Conservation (phyloP, 2,329 filamentous ascomycete genomes). For the Aspergillus candidus region DNA sequence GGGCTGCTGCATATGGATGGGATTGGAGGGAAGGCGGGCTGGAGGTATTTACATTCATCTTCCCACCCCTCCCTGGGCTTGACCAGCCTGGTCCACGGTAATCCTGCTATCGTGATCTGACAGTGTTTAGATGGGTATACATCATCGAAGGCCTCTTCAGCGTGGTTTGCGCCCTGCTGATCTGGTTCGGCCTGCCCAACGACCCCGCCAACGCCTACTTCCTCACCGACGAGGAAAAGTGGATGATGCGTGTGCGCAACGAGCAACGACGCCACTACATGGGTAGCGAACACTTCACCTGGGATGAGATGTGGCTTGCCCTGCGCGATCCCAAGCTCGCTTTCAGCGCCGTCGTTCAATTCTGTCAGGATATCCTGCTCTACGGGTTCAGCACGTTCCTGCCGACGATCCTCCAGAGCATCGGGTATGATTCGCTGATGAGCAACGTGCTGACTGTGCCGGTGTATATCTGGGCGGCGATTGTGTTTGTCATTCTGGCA, state of each 20-base stretch:
- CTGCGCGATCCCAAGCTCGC: slow-evolving; percentile 49
- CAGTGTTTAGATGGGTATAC: slow-evolving; percentile 37
- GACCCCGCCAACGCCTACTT: slow-evolving; percentile 46
- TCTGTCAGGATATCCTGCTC: slow-evolving; percentile 48
- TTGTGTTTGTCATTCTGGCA: slow-evolving; percentile 42
- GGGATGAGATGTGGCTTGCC: slow-evolving; percentile 45
- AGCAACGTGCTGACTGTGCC: slow-evolving; percentile 53
- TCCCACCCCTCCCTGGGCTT: background rate
- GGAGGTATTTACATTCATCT: slow-evolving; percentile 33
- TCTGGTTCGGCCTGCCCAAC: slow-evolving; percentile 46
- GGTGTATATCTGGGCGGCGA: slow-evolving; percentile 48
- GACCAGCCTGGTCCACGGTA: too few species aligned
- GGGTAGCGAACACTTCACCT: slow-evolving; percentile 46
- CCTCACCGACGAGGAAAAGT: slow-evolving; percentile 43
- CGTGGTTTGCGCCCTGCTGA: slow-evolving; percentile 37
- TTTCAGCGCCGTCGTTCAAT: slow-evolving; percentile 45
- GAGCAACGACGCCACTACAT: slow-evolving; percentile 45
- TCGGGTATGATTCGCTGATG: slow-evolving; percentile 48
- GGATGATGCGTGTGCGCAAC: slow-evolving; percentile 46
- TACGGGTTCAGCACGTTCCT: slow-evolving; percentile 57
- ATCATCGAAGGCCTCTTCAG: slow-evolving; percentile 48
- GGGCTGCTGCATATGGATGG: slow-evolving; percentile 42
- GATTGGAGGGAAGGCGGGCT: slow-evolving; percentile 40
- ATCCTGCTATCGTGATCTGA: background rate
- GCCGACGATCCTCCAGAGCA: slow-evolving; percentile 49